These are phyloP conservation scores for Tausonia pullulans DNA, from an alignment of 1,284 basidiomycete genomes.

Conservation along the genomic window DNA sequence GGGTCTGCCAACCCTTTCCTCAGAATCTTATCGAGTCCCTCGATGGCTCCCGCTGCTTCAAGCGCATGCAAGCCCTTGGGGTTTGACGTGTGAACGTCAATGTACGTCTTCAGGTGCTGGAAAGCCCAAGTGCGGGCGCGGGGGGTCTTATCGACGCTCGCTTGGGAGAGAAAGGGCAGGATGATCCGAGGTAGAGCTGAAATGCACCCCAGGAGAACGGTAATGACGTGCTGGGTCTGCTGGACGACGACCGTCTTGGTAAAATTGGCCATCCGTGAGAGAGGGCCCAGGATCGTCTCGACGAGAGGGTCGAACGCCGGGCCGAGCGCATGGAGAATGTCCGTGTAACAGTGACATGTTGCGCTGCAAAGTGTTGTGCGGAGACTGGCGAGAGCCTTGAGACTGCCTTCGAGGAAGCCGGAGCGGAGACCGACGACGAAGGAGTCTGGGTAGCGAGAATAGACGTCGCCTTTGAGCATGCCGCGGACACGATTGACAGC, in stretches of 20 bases:
- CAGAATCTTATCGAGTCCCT: slow-evolving; percentile 58
- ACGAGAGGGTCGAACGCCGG: slow-evolving; percentile 60
- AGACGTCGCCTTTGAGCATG: slow-evolving; percentile 77
- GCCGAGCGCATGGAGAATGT: slow-evolving; percentile 62
- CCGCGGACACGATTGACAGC: slow-evolving; percentile 71
- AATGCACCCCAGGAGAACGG: slow-evolving; percentile 56
- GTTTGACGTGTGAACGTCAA: slow-evolving; percentile 57
- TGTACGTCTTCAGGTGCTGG: slow-evolving; percentile 57
- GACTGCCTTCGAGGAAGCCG: slow-evolving; percentile 65
- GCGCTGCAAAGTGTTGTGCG: slow-evolving; percentile 82
- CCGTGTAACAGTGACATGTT: slow-evolving; percentile 65
- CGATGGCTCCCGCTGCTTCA: slow-evolving; percentile 53
- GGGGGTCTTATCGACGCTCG: slow-evolving; percentile 72
- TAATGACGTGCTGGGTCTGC: slow-evolving; percentile 65
- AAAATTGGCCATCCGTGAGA: slow-evolving; percentile 76
- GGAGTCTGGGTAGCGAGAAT: slow-evolving; percentile 56
- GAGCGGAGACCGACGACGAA: slow-evolving; percentile 66
- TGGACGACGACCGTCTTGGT: slow-evolving; percentile 93
- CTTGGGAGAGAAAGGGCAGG: slow-evolving; percentile 58
- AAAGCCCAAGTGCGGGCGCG: slow-evolving; percentile 56
- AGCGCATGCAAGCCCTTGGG: slow-evolving; percentile 44
- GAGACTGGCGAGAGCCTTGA: slow-evolving; percentile 76
- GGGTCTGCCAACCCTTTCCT: slow-evolving; percentile 63
- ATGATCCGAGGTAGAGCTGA: slow-evolving; percentile 60
- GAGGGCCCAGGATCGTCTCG: slow-evolving; percentile 59